These are phyloP conservation scores for Colletotrichum cordylinicola DNA, from an alignment of 2,329 filamentous ascomycete genomes.

Conservation along the genomic window DNA sequence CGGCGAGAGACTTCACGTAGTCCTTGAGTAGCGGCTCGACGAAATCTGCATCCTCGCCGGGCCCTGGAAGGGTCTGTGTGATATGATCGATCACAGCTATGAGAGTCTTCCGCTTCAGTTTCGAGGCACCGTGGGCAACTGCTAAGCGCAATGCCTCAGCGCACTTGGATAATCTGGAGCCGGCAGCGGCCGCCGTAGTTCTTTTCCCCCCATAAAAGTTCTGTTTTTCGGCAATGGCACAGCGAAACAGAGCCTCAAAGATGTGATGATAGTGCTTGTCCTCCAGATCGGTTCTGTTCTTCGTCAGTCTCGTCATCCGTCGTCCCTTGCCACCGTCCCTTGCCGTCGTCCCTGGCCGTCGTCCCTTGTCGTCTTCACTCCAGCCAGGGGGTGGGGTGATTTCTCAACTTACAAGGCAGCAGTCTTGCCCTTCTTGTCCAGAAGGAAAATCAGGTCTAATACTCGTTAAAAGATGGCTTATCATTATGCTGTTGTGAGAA, in stretches of 20 bases:
- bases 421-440: conserved; percentile 39
- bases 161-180: conserved; percentile 68
- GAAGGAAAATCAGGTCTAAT: conserved; percentile 41
- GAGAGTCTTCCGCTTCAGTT: conserved; percentile 78
- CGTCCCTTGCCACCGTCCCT: neutral
- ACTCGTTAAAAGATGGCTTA: neutral
- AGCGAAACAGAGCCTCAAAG: conserved; percentile 80
- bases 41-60: conserved; percentile 55
- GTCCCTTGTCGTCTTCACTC: neutral
- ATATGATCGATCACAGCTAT: conserved; percentile 83
- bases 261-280: conserved; percentile 84
- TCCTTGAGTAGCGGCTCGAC: conserved; percentile 75
- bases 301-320: neutral
- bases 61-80: conserved; percentile 71
- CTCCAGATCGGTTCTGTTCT: conserved; percentile 50
- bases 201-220: conserved; percentile 62
- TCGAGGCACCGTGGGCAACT: conserved; percentile 71
- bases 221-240: conserved; percentile 71
- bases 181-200: conserved; percentile 53
- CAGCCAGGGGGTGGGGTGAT: neutral
- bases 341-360: neutral
- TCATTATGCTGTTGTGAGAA: neutral
- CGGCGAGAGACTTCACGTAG: conserved; percentile 78
- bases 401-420: conserved; percentile 38
- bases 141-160: conserved; percentile 75